These are phyloP conservation scores for Komagataella pseudopastoris DNA, from an alignment of 805 yeast genomes.

Conservation along the genomic window DNA sequence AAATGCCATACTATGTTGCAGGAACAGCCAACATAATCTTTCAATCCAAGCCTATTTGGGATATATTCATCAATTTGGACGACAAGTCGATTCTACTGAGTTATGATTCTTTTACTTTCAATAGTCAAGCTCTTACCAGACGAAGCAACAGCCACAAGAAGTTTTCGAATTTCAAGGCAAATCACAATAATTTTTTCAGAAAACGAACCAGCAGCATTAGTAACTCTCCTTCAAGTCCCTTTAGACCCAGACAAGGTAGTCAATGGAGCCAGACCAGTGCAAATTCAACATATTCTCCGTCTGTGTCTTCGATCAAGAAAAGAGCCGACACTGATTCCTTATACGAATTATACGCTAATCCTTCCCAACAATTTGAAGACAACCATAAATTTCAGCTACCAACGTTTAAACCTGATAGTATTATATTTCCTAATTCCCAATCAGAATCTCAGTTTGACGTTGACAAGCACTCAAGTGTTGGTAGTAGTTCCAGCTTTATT, in stretches of 20 bases:
- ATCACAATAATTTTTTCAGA: neutral
- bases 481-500: neutral
- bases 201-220: conserved; percentile 1
- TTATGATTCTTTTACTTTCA: conserved; percentile 3
- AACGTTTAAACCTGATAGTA: neutral
- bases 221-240: neutral
- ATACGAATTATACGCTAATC: neutral
- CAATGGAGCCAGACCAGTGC: neutral
- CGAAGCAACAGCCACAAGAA: conserved; percentile 9
- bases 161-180: conserved; percentile 3
- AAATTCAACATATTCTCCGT: neutral
- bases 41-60: conserved; percentile 45
- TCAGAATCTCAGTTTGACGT: neutral
- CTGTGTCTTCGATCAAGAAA: neutral
- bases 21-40: conserved; percentile 63
- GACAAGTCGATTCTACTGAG: conserved; percentile 23
- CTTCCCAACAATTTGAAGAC: neutral
- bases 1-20: conserved; percentile 30
- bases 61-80: conserved; percentile 49
- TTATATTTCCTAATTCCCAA: neutral
- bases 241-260: neutral
- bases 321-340: neutral
- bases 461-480: neutral
- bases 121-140: conserved; percentile 2
- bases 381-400: neutral